Base-by-base conservation (phyloP, 2,329 filamentous ascomycete genomes). In the Ophiognomonia clavigignenti-juglandacearum region DNA sequence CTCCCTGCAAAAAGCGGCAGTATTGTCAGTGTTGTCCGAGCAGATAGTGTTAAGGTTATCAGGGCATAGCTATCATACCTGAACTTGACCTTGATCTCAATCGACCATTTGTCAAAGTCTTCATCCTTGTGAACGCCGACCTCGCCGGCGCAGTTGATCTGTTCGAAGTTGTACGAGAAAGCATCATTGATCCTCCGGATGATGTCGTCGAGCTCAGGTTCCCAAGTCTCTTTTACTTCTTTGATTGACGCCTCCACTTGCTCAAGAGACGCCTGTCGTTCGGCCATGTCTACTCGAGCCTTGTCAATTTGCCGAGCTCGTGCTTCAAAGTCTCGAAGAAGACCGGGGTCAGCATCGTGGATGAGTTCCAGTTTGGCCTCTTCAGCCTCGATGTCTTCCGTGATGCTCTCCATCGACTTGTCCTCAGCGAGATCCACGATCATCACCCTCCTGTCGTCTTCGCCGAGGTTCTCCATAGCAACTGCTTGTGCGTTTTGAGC, bases 31-130 rank as follows among this genome's bases (percentile, higher is more conserved):
- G n/a, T 22, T 23, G 54, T 58, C 14, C 31, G 20, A n/a, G 53
- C 57, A 51, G 57, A 49, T 14, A 10, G n/a, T 19, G 16, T 27
- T 38, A 22, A 32, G 42, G 7, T 22, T n/a, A 9, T 24, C 18
- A 16, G 11, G 14, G 19, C 27, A 19, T 34, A 14, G 43, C 32
- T 29, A 35, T 3, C 78, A 50, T 75, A 88, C 84, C 92, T 85
- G 71, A 98, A 98, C 62, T 91, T 95, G 63, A 98, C 93, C 64
- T 86, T 85, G 62, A 98, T 95, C 62, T 95, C 85, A 52, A 98
- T 85, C 1, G 88, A 84, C 93, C 93, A 98, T 52, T 86, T 81
- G 48, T 95, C 88, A 67, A 97, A 98, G 61, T 97, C 89, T 19
- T 89, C 85, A 55, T 90, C 87, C 64, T 97, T 97, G 72, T 91